Conservation (phyloP, 306 rosid species). For the Cyamopsis tetragonoloba region DNA sequence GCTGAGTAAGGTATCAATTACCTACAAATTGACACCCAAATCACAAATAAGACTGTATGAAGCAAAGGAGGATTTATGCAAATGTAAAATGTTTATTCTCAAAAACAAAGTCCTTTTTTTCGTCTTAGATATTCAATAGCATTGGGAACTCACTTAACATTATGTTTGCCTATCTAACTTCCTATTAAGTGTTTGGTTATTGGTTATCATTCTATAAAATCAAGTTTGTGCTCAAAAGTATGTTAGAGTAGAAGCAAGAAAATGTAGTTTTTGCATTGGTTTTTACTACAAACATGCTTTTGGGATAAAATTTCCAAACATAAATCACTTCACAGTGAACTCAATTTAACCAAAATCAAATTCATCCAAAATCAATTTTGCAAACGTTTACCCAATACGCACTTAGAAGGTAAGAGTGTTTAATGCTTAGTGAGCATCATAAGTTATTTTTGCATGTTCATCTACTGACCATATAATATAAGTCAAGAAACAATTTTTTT, state of each 20-base stretch:
- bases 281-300: too few species aligned
- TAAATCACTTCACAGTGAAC: too few species aligned
- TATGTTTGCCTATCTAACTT: not conserved
- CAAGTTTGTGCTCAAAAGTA: too few species aligned
- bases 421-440: not conserved
- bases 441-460: not conserved
- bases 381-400: too few species aligned
- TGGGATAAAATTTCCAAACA: too few species aligned
- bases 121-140: not conserved
- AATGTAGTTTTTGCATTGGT: too few species aligned
- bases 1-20: slow-evolving; percentile 74
- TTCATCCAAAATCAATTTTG: too few species aligned
- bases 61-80: not conserved
- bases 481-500: not conserved
- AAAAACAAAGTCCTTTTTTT: not conserved
- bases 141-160: slow-evolving; percentile 19
- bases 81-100: not conserved
- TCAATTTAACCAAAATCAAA: too few species aligned
- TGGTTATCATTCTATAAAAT: too few species aligned
- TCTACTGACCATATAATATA: not conserved
- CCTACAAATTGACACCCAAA: slow-evolving; percentile 46
- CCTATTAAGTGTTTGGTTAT: too few species aligned
- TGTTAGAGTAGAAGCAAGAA: too few species aligned
- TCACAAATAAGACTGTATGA: slow-evolving; percentile 30
- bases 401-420: not conserved